Evolutionary conservation across 495 filamentous ascomycete species (phyloP).

Genomic region (Penicillium dipodomyicola): DNA sequence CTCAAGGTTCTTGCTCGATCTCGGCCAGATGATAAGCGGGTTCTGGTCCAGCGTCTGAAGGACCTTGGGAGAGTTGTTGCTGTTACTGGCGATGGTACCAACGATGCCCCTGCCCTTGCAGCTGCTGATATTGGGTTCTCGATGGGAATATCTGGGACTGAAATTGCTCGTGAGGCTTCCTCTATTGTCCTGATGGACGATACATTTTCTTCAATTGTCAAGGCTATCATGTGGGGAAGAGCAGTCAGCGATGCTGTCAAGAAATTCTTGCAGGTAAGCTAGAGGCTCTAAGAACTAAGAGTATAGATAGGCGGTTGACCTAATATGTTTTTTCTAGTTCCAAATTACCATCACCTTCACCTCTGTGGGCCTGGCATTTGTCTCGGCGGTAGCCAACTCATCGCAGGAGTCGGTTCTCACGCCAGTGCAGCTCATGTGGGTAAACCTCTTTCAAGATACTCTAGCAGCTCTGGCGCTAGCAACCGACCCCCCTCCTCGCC

Average conservation of each 20-base stretch:
- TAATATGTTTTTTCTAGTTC: conserved; percentile 50
- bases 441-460: conserved; percentile 80
- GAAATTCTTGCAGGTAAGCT: conserved; percentile 63
- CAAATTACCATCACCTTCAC: conserved; percentile 79
- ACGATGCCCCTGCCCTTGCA: conserved; percentile 74
- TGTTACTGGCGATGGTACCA: conserved; percentile 77
- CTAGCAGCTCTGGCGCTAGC: conserved; percentile 73
- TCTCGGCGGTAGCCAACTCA: conserved; percentile 58
- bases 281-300: too few relatives aligned
- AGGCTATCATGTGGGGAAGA: conserved; percentile 72
- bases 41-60: conserved; percentile 64
- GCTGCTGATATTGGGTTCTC: conserved; percentile 78
- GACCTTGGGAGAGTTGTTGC: conserved; percentile 65
- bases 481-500: conserved; percentile 64
- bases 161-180: conserved; percentile 77
- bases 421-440: conserved; percentile 76
- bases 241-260: conserved; percentile 73
- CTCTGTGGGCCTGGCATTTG: conserved; percentile 67
- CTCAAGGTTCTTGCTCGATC: conserved; percentile 75
- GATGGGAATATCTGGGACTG: conserved; percentile 78
- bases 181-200: conserved; percentile 79
- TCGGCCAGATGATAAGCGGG: conserved; percentile 73
- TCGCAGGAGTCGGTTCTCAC: conserved; percentile 63
- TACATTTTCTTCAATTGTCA: conserved; percentile 75
- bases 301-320: not conserved